Evolutionary conservation across 106 monocot species (phyloP), one percentile per base, ranked within the genome.

Genomic region (Narthecium ossifragum): DNA sequence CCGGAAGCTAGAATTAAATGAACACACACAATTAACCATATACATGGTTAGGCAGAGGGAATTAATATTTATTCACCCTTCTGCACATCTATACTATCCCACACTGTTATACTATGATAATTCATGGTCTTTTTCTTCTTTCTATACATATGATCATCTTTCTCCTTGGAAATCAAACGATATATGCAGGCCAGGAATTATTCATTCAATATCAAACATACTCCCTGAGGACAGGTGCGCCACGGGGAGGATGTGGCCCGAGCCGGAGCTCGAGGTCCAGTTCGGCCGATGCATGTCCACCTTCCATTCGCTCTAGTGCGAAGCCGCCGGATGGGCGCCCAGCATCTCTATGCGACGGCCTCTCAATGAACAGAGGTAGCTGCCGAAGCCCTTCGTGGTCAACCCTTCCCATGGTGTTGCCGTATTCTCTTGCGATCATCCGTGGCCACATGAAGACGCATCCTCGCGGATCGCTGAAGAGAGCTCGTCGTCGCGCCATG

Each of bases 201-300:
- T n/a, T n/a, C n/a, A n/a, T n/a, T n/a, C n/a, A n/a, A n/a, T 25
- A 52, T 34, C 34, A 22, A 18, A 57, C 14, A 22, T 34, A 57
- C 34, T 22, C 32, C 34, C n/a, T 34, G 31, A 27, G 57, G 23
- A 15, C 18, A 2, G n/a, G 7, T 5, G 31, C 20, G 17, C 6
- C 2, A 18, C 23, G 37, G n/a, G 34, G 38, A 2, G 58, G 58
- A 2, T 58, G 22, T 2, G 18, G n/a, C 14, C 72, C 72, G 8
- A 73, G 48, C 25, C 72, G 56, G 9, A 72, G 72, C 50, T 72
- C 72, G 17, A 72, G 49, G 34, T 72, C 72, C 36, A 72, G 31
- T 11, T 61, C 72, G 0, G n/a, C 58, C 18, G 4, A n/a, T n/a
- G 45, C 0, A 3, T 18, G 24, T 1, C 34, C 27, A 1, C 5